phyloP scores from a whole-genome alignment of 441 rosid species.

The Pelargonium australe region DNA sequence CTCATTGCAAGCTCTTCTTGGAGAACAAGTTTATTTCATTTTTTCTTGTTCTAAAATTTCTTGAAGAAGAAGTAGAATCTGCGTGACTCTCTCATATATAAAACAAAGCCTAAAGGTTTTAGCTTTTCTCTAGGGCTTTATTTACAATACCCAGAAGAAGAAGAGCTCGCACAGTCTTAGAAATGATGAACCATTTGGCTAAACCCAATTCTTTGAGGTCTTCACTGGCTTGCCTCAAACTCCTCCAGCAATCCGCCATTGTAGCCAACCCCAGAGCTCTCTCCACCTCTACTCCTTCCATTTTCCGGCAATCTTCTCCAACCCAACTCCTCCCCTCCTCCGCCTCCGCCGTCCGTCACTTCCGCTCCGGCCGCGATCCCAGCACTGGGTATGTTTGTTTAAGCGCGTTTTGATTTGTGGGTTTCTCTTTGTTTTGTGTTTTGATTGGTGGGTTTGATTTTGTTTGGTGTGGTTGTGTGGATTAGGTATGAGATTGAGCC shows the following conservation, averaged over 20 bases:
- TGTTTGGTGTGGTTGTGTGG: not conserved
- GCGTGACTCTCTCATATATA: no score
- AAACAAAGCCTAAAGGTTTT: not conserved
- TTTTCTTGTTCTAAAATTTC: not conserved
- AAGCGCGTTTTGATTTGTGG: no score
- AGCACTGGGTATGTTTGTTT: conserved; percentile 24
- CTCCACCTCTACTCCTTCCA: conserved; percentile 14
- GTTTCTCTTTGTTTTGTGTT: no score
- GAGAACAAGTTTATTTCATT: not conserved
- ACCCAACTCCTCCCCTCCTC: conserved; percentile 22
- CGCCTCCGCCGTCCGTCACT: conserved; percentile 37
- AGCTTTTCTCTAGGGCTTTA: conserved; percentile 18
- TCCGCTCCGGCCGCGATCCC: conserved; percentile 42
- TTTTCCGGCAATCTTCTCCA: conserved; percentile 16
- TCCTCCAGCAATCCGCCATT: conserved; percentile 8
- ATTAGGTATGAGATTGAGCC: not conserved
- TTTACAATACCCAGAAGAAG: no score
- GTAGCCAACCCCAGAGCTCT: conserved; percentile 6
- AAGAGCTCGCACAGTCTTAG: no score
- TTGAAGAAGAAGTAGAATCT: conserved; percentile 5
- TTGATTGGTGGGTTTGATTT: no score
- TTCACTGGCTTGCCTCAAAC: conserved; percentile 2
- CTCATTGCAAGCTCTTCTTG: not conserved
- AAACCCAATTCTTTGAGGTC: conserved; percentile 8
- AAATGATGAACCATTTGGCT: conserved; percentile 10